phyloP scores from a whole-genome alignment of 345 rosid species.

The Salix brachista region DNA sequence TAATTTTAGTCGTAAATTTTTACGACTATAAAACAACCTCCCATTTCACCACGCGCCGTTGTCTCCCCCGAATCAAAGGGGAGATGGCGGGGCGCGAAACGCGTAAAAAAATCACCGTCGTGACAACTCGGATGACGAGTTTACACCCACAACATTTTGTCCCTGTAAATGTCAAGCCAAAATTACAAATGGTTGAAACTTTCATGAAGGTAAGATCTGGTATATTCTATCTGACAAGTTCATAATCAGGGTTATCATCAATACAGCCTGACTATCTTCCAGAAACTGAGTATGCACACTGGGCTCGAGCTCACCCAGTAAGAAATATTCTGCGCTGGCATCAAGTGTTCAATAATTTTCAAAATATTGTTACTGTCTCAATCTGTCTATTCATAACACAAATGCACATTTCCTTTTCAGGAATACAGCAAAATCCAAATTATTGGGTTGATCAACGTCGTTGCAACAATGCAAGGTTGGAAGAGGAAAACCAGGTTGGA shows the following conservation, averaged over 20 bases:
- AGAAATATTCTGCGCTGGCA: slow-evolving; percentile 11
- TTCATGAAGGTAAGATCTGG: slow-evolving; percentile 65
- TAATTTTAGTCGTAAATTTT: no score
- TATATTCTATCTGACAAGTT: background rate
- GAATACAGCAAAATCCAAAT: slow-evolving; percentile 78
- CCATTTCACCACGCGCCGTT: no score
- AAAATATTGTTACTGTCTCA: background rate
- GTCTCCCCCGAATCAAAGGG: no score
- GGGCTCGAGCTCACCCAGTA: slow-evolving; percentile 96
- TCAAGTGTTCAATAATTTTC: background rate
- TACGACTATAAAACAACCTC: no score
- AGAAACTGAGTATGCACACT: slow-evolving; percentile 90
- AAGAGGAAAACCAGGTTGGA: slow-evolving; percentile 88
- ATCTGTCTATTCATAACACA: background rate
- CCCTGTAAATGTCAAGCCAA: no score
- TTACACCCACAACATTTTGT: no score
- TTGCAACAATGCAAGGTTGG: slow-evolving; percentile 94
- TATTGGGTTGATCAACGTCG: slow-evolving; percentile 78
- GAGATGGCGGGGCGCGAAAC: no score
- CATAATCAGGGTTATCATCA: background rate
- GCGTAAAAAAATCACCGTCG: no score
- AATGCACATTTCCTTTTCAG: slow-evolving; percentile 27
- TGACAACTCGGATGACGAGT: no score
- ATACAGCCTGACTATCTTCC: slow-evolving; percentile 92
- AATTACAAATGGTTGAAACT: slow-evolving; percentile 21